phyloP scores from a whole-genome alignment of 2,329 filamentous ascomycete species.

The Venturiaceae sp. region DNA sequence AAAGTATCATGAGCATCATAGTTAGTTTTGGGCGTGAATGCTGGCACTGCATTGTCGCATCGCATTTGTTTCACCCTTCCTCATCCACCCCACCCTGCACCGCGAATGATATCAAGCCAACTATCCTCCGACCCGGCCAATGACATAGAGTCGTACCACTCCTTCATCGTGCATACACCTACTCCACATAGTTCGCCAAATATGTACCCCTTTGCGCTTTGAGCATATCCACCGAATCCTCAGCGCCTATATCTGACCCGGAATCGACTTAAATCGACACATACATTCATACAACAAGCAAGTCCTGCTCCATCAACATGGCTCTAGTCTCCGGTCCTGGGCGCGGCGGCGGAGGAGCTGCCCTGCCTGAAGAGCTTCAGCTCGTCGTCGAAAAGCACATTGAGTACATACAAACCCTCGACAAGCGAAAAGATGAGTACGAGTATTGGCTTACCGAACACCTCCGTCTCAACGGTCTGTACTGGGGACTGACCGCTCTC shows the following conservation, averaged over 20 bases:
- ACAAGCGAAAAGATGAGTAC: conserved; percentile 88
- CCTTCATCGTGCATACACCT: background rate
- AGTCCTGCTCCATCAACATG: conserved; percentile 29
- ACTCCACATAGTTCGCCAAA: background rate
- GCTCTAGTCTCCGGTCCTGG: conserved; percentile 52
- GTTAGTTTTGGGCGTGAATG: too few species aligned
- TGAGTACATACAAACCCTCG: conserved; percentile 84
- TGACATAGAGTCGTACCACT: background rate
- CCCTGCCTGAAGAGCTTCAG: conserved; percentile 28
- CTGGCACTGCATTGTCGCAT: too few species aligned
- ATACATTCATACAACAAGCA: background rate
- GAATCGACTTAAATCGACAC: background rate
- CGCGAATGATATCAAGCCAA: background rate
- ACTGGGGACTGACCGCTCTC: conserved; percentile 88
- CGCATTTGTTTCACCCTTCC: too few species aligned
- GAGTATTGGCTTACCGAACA: conserved; percentile 99
- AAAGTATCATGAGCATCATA: too few species aligned
- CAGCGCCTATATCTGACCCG: background rate
- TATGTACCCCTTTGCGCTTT: background rate
- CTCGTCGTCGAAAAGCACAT: conserved; percentile 63
- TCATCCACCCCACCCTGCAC: background rate
- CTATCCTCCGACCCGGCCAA: background rate
- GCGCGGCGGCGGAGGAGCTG: conserved; percentile 31
- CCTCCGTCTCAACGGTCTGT: conserved; percentile 86
- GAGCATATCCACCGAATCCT: background rate